Conservation (phyloP, 306 rosid genomes). For the Abrus precatorius region DNA sequence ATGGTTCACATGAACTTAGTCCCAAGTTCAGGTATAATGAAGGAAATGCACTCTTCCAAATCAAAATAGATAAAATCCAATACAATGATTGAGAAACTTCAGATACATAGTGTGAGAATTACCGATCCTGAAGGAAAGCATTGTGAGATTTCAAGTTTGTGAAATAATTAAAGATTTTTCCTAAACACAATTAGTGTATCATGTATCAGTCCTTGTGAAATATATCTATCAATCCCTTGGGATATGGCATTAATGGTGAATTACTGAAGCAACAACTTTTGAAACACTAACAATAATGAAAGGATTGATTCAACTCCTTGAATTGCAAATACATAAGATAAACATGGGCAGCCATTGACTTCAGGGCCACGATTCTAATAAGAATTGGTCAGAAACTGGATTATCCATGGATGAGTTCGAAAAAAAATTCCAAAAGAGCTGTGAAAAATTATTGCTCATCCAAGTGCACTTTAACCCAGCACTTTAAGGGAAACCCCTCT, state of each 20-base stretch:
- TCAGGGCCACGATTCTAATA: neutral
- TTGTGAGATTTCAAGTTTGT: slow-evolving; percentile 12
- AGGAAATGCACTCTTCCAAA: neutral
- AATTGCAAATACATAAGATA: slow-evolving; percentile 13
- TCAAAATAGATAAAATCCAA: neutral
- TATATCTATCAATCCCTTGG: slow-evolving; percentile 4
- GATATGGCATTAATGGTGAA: slow-evolving; percentile 4
- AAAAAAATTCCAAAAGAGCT: neutral
- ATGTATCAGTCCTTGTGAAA: slow-evolving; percentile 14
- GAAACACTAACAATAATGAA: neutral
- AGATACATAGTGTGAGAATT: slow-evolving; percentile 10
- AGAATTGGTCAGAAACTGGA: slow-evolving; percentile 15
- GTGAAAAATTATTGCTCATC: slow-evolving; percentile 7
- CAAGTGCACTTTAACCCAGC: neutral
- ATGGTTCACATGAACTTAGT: neutral
- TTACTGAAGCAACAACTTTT: slow-evolving; percentile 15
- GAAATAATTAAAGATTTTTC: slow-evolving; percentile 33
- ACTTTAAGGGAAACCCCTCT: neutral
- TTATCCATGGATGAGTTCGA: neutral
- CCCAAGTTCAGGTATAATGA: slow-evolving; percentile 5
- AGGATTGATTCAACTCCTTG: slow-evolving; percentile 14
- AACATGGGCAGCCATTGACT: neutral
- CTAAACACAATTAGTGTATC: slow-evolving; percentile 16
- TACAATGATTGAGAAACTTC: neutral
- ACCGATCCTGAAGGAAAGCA: neutral